Conservation (phyloP, 257 asterid genomes). For the Anisodus tanguticus region DNA sequence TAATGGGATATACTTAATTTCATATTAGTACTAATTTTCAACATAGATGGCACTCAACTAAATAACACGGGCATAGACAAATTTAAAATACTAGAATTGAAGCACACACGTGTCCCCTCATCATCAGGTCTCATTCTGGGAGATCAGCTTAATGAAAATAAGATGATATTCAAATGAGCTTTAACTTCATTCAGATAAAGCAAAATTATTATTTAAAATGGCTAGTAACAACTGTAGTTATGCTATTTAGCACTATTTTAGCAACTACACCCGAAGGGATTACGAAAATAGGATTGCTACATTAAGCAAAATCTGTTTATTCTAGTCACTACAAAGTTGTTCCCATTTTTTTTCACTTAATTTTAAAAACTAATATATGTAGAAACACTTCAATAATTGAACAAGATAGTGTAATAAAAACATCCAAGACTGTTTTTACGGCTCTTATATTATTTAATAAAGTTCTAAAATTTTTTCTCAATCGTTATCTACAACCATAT, state of each 20-base stretch:
- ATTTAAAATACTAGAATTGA: not conserved
- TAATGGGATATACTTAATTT: too few species aligned
- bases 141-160: not conserved
- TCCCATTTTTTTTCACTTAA: too few species aligned
- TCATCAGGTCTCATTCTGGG: not conserved
- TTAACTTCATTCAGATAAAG: not conserved
- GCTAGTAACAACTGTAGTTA: not conserved
- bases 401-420: too few species aligned
- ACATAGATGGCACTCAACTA: not conserved
- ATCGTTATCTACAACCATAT: too few species aligned
- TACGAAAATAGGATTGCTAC: not conserved
- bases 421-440: too few species aligned
- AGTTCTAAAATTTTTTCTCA: too few species aligned
- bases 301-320: not conserved
- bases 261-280: not conserved
- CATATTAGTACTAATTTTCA: too few species aligned
- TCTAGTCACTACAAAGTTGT: not conserved
- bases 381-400: constrained; percentile 37
- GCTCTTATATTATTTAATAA: too few species aligned
- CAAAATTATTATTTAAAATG: not conserved
- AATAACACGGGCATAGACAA: not conserved
- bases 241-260: not conserved
- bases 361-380: too few species aligned
- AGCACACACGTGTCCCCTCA: not conserved
- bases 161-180: not conserved